phyloP scores from a whole-genome alignment of 768 basidiomycete species.

The Tulasnella sp. region DNA sequence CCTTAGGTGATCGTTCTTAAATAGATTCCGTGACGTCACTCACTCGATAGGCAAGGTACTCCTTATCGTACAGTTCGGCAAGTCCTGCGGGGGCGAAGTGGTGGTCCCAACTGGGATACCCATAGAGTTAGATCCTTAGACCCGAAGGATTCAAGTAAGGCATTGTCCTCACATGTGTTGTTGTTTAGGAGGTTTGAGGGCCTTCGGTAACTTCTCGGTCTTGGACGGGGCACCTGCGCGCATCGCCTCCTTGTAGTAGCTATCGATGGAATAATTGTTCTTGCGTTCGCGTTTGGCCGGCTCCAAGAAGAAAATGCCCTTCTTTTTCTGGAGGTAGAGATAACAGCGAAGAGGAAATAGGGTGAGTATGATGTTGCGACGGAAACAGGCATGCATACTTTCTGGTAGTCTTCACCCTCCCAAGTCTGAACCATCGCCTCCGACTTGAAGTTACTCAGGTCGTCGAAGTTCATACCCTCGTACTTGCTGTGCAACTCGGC shows the following conservation, averaged over 20 bases:
- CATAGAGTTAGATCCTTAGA: background rate
- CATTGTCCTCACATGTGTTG: slow-evolving; percentile 49
- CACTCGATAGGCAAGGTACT: slow-evolving; percentile 70
- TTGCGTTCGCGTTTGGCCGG: slow-evolving; percentile 90
- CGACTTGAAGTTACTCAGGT: slow-evolving; percentile 92
- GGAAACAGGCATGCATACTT: slow-evolving; percentile 33
- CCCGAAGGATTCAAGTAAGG: slow-evolving; percentile 4
- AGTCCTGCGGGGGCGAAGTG: slow-evolving; percentile 87
- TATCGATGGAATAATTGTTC: slow-evolving; percentile 87
- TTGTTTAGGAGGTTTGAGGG: slow-evolving; percentile 76
- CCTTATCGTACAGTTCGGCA: slow-evolving; percentile 72
- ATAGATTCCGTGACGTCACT: slow-evolving; percentile 8
- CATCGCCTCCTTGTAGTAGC: slow-evolving; percentile 88
- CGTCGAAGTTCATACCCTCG: slow-evolving; percentile 84
- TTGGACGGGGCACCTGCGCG: slow-evolving; percentile 27
- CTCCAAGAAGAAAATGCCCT: slow-evolving; percentile 36
- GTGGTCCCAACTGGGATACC: slow-evolving; percentile 64
- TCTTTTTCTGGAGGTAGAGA: slow-evolving; percentile 9
- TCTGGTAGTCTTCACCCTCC: slow-evolving; percentile 89
- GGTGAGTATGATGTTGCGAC: background rate
- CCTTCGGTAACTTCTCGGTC: slow-evolving; percentile 67
- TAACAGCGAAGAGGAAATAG: background rate
- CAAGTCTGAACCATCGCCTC: slow-evolving; percentile 83
- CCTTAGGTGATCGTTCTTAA: background rate
- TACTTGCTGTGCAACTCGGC: slow-evolving; percentile 82